Base-by-base conservation (phyloP, 2,329 filamentous ascomycete species). In the Clarireedia hainanense region DNA sequence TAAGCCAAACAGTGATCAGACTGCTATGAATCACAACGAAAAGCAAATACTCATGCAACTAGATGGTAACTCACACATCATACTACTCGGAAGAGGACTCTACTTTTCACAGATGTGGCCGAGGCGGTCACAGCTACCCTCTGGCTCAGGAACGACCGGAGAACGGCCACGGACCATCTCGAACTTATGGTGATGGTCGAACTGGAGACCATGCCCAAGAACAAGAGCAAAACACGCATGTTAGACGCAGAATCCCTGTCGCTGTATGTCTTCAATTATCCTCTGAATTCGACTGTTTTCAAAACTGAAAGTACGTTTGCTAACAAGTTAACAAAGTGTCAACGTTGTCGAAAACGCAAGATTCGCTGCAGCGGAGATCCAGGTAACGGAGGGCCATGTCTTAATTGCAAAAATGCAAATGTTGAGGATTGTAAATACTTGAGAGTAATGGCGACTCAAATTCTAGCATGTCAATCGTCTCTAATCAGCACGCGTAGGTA, bases 291-390 rank as follows among this genome's bases (percentile, higher is more conserved):
- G 26, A 15, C 37, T 20, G 20, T 20, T 20, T 7, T 6, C 3
- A 36, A 20, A 49, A 47, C 40, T 52, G 49, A 48, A 20, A 17
- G 7, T 17, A 20, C 1, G 14, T 42, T 50, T 34, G 27, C 52
- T 55, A 24, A 50, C 20, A n/a, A 54, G 39, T 47, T 34, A 57
- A 54, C 34, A 20, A 61, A 96, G 92, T 97, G 92, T 70, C 83
- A 84, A 37, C 84, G 92, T 63, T 97, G 92, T 72, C 84, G 92
- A 58, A 91, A 92, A 74, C 83, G 92, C 57, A 97, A 97, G 76
- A 97, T 97, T 65, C 86, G 89, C 64, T 97, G 92, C 74, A 95
- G 88, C 66, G 92, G 92, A 45, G 90, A 96, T 68, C 77, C 80
- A 36, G 88, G 87, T 34, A 82, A 86, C 65, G 87, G 86, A n/a